Evolutionary conservation across 495 filamentous ascomycete genomes (phyloP).

Genomic region (Neurospora intermedia): DNA sequence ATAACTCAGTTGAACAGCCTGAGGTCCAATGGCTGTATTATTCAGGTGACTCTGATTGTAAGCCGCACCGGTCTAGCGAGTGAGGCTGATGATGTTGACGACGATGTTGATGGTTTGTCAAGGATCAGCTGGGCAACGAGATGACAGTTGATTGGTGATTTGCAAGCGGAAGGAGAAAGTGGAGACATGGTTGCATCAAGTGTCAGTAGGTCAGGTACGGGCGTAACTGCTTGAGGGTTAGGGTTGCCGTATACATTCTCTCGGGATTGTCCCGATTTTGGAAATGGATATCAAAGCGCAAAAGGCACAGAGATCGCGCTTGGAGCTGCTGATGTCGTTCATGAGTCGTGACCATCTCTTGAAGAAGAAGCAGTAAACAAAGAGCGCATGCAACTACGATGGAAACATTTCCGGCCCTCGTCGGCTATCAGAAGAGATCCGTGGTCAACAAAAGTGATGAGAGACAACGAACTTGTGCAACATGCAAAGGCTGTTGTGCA

Average conservation of each 20-base stretch:
- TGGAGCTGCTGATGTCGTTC: neutral
- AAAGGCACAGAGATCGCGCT: neutral
- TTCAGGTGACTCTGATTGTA: neutral
- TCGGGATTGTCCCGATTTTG: neutral
- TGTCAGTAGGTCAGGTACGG: neutral
- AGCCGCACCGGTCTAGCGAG: neutral
- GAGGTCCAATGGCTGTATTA: neutral
- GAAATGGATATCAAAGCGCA: neutral
- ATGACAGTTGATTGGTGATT: neutral
- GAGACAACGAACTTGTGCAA: neutral
- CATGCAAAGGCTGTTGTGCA: neutral
- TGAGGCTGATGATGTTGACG: neutral
- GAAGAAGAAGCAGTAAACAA: too few species aligned
- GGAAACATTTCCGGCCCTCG: neutral
- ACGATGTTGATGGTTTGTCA: neutral
- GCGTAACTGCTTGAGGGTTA: neutral
- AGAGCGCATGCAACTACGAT: neutral
- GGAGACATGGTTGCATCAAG: neutral
- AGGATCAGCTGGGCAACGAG: neutral
- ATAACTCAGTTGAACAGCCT: neutral
- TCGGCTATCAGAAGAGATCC: neutral
- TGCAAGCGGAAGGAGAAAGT: neutral
- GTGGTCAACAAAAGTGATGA: neutral
- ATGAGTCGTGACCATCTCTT: too few species aligned
- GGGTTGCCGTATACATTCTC: neutral